These are phyloP conservation scores for Penicillium antarcticum DNA, from an alignment of 495 filamentous ascomycete genomes.

Conservation along the genomic window DNA sequence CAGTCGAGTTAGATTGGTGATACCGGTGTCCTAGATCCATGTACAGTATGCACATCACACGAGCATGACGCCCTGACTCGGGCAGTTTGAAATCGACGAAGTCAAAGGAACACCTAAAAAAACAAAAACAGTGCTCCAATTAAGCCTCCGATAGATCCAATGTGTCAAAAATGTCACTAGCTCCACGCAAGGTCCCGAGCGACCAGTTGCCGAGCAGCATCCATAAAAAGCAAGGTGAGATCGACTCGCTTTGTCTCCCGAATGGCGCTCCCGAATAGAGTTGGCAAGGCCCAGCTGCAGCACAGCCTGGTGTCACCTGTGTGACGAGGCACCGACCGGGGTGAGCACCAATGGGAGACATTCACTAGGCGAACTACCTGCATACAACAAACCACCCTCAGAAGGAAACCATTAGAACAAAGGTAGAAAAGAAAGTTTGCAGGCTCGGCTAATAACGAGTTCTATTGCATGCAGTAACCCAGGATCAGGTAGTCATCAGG, in stretches of 20 bases:
- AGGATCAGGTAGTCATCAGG: slow-evolving; percentile 10
- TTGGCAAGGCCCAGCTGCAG: not conserved
- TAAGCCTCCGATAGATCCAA: slow-evolving; percentile 1
- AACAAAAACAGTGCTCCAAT: not conserved
- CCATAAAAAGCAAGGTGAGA: slow-evolving; percentile 7
- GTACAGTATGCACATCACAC: slow-evolving; percentile 3
- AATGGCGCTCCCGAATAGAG: slow-evolving; percentile 4
- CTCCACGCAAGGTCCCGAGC: slow-evolving; percentile 3
- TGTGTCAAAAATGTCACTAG: slow-evolving; percentile 4
- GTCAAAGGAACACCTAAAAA: not conserved
- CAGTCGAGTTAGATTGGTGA: slow-evolving; percentile 1
- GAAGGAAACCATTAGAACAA: not conserved
- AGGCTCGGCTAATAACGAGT: slow-evolving; percentile 1
- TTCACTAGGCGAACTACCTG: not conserved
- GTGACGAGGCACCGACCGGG: not conserved
- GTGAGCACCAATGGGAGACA: not conserved
- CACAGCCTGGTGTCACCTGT: not conserved
- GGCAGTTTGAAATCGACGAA: not conserved
- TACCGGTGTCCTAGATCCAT: slow-evolving; percentile 2
- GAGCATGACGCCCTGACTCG: not conserved
- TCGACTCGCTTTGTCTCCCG: slow-evolving; percentile 6
- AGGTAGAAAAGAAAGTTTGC: not conserved
- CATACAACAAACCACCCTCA: not conserved
- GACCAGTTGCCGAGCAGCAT: slow-evolving; percentile 5
- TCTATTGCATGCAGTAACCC: not conserved